Conservation (phyloP, 2,329 filamentous ascomycete species). For the Cadophora malorum region DNA sequence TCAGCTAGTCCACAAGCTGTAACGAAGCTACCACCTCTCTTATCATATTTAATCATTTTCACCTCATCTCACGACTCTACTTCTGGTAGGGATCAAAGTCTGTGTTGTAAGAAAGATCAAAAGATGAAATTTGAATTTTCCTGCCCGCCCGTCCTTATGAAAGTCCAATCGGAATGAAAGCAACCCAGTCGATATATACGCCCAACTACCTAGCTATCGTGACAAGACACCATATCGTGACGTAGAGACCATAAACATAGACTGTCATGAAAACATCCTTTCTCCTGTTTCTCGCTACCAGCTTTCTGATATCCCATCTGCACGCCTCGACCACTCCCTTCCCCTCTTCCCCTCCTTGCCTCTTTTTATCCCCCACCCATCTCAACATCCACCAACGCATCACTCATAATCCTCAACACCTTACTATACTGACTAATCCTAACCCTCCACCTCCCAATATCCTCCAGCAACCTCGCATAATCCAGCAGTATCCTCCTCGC, state of each 20-base stretch:
- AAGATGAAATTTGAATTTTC: neutral
- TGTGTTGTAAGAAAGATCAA: no score
- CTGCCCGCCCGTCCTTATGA: neutral
- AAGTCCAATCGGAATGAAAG: neutral
- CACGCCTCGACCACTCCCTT: neutral
- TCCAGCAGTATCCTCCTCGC: conserved; percentile 58
- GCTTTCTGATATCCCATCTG: neutral
- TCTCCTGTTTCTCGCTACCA: neutral
- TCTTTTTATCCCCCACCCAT: conserved; percentile 29
- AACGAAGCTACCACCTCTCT: no score
- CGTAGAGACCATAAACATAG: neutral
- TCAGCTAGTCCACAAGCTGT: no score
- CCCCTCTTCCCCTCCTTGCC: no score
- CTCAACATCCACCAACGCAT: conserved; percentile 50
- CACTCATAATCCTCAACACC: conserved; percentile 61
- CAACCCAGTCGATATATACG: neutral
- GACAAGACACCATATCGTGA: neutral
- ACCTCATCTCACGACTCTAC: no score
- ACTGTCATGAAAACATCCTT: neutral
- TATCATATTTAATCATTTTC: no score
- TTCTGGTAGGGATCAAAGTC: no score
- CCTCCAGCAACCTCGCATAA: conserved; percentile 58
- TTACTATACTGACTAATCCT: conserved; percentile 54
- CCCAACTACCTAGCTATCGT: neutral
- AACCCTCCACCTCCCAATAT: conserved; percentile 56